Base-by-base conservation (phyloP, 1,284 basidiomycete genomes). In the Phylloporus gajari region DNA sequence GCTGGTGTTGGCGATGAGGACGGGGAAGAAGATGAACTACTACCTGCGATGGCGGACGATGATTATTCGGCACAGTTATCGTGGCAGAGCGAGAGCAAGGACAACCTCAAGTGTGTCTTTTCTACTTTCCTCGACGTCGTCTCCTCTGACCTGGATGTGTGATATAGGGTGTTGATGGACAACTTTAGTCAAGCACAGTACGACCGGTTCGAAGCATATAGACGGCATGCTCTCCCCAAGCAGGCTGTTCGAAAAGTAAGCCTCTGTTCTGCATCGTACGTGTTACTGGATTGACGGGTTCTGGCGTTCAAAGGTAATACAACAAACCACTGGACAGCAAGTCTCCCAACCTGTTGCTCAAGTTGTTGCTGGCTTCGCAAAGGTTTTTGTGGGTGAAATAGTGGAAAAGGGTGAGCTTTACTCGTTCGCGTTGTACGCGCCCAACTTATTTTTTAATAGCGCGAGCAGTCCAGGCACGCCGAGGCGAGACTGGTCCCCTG, bases 341-440 rank as follows among this genome's bases (percentile, higher is more conserved):
- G 94, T 95, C 8, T 95, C 94, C 6, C 91, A 93, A 75, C 94
- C 94, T 23, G 93, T 97, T 2, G 93, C 95, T 2, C 95, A 96
- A 78, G 91, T 97, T 48, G 92, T 97, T 0, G 94, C 95, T 12
- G 96, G 96, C 77, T 94, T 97, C 70, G 89, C 90, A 27, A 97
- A 97, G 80, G 95, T 97, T 3, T 97, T 97, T 77, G 94, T 97
- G 15, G 96, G 96, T 3, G 95, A 97, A 82, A 94, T 97, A 9
- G 90, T 97, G 30, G 95, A 97, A 81, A 93, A 93, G 85, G 95
- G 95, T 94, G 69, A 67, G 85, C 12, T 21, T 5, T 64, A 30
- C 67, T 44, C 68, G 15, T 32, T 42, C 19, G 9, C 25, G 42
- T 21, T 15, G 2, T 40, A 17, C 40, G 13, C 23, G 7, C 38